These are phyloP conservation scores for Lyophyllum shimeji DNA, from an alignment of 768 basidiomycete genomes.

Conservation along the genomic window DNA sequence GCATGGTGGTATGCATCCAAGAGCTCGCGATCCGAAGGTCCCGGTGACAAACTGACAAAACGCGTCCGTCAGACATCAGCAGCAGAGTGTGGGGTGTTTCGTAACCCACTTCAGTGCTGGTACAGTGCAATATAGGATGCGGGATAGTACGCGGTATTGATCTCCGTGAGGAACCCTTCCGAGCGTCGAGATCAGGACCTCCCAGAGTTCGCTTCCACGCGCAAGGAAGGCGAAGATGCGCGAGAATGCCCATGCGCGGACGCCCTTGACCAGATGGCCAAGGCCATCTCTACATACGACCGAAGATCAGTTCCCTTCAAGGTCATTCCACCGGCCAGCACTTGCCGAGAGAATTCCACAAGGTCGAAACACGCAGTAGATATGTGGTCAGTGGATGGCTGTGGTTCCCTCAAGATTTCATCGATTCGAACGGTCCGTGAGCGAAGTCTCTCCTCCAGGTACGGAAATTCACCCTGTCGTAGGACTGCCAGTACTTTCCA, in stretches of 20 bases:
- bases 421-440: slow-evolving; percentile 1
- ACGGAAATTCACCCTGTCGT: slow-evolving; percentile 1
- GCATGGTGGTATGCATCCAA: slow-evolving; percentile 1
- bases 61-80: neutral
- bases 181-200: slow-evolving; percentile 8
- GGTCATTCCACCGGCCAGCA: neutral
- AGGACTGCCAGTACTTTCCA: slow-evolving; percentile 11
- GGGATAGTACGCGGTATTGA: slow-evolving; percentile 5
- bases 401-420: slow-evolving; percentile 2
- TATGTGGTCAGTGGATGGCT: neutral
- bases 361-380: slow-evolving; percentile 4
- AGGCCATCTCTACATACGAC: neutral
- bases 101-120: slow-evolving; percentile 1
- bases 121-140: slow-evolving; percentile 5
- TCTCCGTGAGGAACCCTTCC: slow-evolving; percentile 9
- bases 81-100: neutral
- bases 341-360: slow-evolving; percentile 4
- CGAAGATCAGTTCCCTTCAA: neutral
- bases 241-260: slow-evolving; percentile 7
- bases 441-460: slow-evolving; percentile 7
- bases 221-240: slow-evolving; percentile 5
- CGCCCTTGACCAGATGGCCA: neutral
- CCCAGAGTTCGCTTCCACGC: slow-evolving; percentile 5
- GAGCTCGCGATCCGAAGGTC: neutral
- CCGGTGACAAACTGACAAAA: slow-evolving; percentile 5